Evolutionary conservation across 2,329 filamentous ascomycete species (phyloP).

Genomic region (Xylaria multiplex): DNA sequence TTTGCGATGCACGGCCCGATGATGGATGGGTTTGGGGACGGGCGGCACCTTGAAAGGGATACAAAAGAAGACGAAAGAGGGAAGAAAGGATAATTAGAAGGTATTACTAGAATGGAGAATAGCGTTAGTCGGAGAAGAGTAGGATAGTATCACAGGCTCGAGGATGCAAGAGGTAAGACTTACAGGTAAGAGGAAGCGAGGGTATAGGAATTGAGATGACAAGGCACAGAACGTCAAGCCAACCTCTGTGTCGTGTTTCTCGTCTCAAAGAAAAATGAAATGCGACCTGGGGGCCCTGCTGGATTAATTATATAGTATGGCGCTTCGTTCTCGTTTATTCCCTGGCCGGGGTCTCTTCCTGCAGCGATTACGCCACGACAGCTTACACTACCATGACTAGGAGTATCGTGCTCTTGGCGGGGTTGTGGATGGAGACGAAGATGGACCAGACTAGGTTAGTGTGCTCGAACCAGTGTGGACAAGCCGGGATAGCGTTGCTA

Average conservation of each 20-base stretch:
- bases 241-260: neutral
- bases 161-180: constrained; percentile 10
- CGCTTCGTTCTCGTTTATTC: constrained; percentile 3
- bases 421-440: neutral
- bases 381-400: neutral
- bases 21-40: constrained; percentile 10
- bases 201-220: constrained; percentile 4
- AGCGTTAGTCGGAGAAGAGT: neutral
- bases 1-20: constrained; percentile 13
- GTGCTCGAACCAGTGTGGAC: no score
- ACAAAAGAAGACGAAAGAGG: neutral
- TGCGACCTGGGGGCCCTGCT: constrained; percentile 22
- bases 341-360: neutral
- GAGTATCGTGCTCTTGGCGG: constrained; percentile 3
- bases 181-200: constrained; percentile 21
- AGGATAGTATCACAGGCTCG: no score
- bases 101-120: constrained; percentile 28
- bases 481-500: no score
- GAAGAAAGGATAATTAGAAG: constrained; percentile 26
- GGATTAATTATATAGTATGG: constrained; percentile 29
- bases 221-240: neutral
- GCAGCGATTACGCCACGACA: no score
- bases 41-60: neutral
- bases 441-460: no score
- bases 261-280: neutral